Conservation (phyloP, 1,139 yeast genomes). For the Blastobotrys persicus region DNA sequence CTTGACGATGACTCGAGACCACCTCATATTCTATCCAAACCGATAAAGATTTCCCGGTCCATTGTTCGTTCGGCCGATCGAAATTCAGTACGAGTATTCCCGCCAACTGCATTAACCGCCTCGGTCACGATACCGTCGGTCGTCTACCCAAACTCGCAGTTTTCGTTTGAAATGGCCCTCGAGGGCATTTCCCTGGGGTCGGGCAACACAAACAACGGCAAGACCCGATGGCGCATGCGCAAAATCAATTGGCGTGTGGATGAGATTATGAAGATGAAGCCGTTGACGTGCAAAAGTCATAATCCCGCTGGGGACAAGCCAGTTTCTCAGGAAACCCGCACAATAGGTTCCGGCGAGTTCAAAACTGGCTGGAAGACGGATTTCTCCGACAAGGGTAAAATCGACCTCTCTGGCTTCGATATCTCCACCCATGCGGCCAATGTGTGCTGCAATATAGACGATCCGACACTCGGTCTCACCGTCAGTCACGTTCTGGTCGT, state of each 20-base stretch:
- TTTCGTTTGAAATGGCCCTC: slow-evolving; percentile 76
- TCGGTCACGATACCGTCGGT: slow-evolving; percentile 85
- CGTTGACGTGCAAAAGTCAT: slow-evolving; percentile 30
- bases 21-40: slow-evolving; percentile 52
- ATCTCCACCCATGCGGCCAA: slow-evolving; percentile 48
- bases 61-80: slow-evolving; percentile 80
- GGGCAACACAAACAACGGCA: slow-evolving; percentile 22
- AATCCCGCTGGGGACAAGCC: slow-evolving; percentile 12
- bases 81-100: slow-evolving; percentile 85
- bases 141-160: slow-evolving; percentile 80
- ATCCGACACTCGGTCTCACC: slow-evolving; percentile 72
- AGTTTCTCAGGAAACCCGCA: slow-evolving; percentile 62
- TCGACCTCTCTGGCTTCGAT: slow-evolving; percentile 69
- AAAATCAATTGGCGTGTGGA: slow-evolving; percentile 89
- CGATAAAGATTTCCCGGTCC: slow-evolving; percentile 75
- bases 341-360: slow-evolving; percentile 73
- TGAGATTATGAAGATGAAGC: slow-evolving; percentile 65
- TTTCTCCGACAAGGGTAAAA: slow-evolving; percentile 67
- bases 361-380: slow-evolving; percentile 95
- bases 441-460: slow-evolving; percentile 77
- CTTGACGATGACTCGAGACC: slow-evolving; percentile 37
- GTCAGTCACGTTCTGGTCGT: slow-evolving; percentile 74
- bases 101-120: slow-evolving; percentile 90
- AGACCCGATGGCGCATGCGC: slow-evolving; percentile 89
- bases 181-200: slow-evolving; percentile 61